Evolutionary conservation across 2,329 filamentous ascomycete genomes (phyloP), one percentile per base, ranked within the genome.

Genomic region (Talaromyces amestolkiae): DNA sequence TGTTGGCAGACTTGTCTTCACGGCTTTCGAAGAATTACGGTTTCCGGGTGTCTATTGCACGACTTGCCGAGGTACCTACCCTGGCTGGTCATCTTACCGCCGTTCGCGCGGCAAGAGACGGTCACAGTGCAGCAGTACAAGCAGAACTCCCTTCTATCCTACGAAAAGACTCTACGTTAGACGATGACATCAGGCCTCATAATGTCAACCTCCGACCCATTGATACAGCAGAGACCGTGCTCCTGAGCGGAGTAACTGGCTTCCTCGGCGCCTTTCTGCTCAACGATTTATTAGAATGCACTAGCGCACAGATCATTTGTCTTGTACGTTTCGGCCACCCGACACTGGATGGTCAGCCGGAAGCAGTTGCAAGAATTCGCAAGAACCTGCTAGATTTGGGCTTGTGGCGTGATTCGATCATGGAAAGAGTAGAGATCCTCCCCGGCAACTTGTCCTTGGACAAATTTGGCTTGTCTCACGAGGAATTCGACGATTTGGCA

Each of bases 311-410:
- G 8, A 87, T 93, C 24, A 81, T 91, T 58, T 93, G 90, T 72
- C 83, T 93, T 15, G 89, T 93, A 0, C 88, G 90, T 61, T 91
- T 91, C 72, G 85, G 83, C 0, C 89, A 92, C 66, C 88, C 89
- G 0, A 82, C 84, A 4, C 83, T 87, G 39, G 86, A 88, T 22
- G 87, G 89, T 69, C 80, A 84, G 15, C 84, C 89, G 3, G 86
- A 85, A 1, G 90, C 89, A 69, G 87, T 92, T 72, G 89, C 90
- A 3, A 85, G 91, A 67, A 84, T 94, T 66, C 88, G 91, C 39
- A 87, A 87, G 73, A 92, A 93, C 71, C 79, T 93, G 22, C 84
- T 93, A n/a, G 91, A 92, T 69, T 80, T 92, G 19, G 91, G 91
- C 1, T 80, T 93, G 1, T 94, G 91, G 91, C 84, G 86, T 61